phyloP scores from a whole-genome alignment of 371 early-diverging fungal species.

The Chytridiales sp. region DNA sequence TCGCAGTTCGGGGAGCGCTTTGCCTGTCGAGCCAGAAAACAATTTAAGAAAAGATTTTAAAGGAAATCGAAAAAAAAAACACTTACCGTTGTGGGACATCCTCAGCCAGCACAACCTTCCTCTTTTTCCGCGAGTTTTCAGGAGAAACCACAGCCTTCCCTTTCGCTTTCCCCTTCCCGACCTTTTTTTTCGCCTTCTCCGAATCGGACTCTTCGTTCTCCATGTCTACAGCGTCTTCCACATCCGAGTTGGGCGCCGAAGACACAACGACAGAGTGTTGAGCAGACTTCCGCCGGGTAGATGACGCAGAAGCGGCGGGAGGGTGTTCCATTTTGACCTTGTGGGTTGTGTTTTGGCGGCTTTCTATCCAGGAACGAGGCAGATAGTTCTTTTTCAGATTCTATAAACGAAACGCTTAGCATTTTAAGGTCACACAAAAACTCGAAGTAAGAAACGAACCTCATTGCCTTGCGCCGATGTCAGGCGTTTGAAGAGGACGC shows the following conservation, averaged over 20 bases:
- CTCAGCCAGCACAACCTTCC: conserved; percentile 1
- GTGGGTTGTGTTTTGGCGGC: conserved; percentile 5
- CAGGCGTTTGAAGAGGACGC: conserved; percentile 57
- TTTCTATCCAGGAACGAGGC: conserved; percentile 26
- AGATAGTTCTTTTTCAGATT: conserved; percentile 49
- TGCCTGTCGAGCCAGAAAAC: not conserved
- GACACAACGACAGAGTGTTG: not conserved
- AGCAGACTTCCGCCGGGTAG: not conserved
- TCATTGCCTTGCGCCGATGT: conserved; percentile 45
- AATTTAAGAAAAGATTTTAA: not conserved
- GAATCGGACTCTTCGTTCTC: not conserved
- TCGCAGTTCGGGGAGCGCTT: not conserved
- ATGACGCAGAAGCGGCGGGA: not conserved
- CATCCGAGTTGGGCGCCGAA: conserved; percentile 5
- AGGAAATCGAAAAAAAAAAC: not conserved
- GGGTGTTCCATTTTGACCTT: conserved; percentile 8
- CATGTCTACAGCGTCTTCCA: conserved; percentile 11
- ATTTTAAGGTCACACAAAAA: not conserved
- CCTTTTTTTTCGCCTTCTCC: conserved; percentile 8
- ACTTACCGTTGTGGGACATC: not conserved
- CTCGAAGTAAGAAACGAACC: conserved; percentile 32
- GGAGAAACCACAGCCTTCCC: not conserved
- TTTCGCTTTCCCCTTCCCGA: not conserved
- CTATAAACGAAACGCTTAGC: conserved; percentile 20
- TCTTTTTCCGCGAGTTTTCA: conserved; percentile 13